phyloP scores from a whole-genome alignment of 2,329 filamentous ascomycete genomes.

The Neonectria coccinea region DNA sequence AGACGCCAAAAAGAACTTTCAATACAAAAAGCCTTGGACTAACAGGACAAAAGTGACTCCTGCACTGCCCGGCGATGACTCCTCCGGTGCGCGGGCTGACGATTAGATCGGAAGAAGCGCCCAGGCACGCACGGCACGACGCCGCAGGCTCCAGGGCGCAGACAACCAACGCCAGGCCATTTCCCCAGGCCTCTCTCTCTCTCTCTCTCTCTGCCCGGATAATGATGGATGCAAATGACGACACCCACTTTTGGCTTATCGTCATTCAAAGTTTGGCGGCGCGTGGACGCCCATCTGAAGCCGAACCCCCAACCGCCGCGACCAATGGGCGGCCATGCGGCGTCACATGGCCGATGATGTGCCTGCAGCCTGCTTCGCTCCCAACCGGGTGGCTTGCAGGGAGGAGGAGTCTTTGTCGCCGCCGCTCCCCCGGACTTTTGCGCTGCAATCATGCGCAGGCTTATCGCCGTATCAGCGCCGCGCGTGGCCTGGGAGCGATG shows the following conservation, averaged over 20 bases:
- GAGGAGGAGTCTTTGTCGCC: not conserved
- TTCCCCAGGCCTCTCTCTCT: not conserved
- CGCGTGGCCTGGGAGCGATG: slow-evolving; percentile 12
- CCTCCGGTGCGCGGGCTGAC: slow-evolving; percentile 29
- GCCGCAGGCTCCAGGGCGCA: too few relatives aligned
- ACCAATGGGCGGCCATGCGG: slow-evolving; percentile 13
- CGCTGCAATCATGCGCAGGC: slow-evolving; percentile 1
- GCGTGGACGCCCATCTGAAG: slow-evolving; percentile 21
- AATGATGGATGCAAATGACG: slow-evolving; percentile 12
- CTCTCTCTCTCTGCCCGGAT: not conserved
- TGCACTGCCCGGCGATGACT: slow-evolving; percentile 35
- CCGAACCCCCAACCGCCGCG: slow-evolving; percentile 13
- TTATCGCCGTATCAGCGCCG: slow-evolving; percentile 24
- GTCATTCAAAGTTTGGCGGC: slow-evolving; percentile 10
- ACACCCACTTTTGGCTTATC: slow-evolving; percentile 23
- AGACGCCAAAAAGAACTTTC: not conserved
- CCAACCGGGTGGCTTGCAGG: not conserved
- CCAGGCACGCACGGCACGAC: not conserved
- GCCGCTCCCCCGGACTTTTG: not conserved
- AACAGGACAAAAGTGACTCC: slow-evolving; percentile 16
- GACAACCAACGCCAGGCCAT: not conserved
- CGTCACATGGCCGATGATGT: slow-evolving; percentile 27
- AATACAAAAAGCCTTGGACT: not conserved
- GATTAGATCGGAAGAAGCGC: slow-evolving; percentile 1
- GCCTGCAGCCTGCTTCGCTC: slow-evolving; percentile 1